Evolutionary conservation across 306 rosid species (phyloP), one percentile per base, ranked within the genome.

Genomic region (Medicago ruthenica): DNA sequence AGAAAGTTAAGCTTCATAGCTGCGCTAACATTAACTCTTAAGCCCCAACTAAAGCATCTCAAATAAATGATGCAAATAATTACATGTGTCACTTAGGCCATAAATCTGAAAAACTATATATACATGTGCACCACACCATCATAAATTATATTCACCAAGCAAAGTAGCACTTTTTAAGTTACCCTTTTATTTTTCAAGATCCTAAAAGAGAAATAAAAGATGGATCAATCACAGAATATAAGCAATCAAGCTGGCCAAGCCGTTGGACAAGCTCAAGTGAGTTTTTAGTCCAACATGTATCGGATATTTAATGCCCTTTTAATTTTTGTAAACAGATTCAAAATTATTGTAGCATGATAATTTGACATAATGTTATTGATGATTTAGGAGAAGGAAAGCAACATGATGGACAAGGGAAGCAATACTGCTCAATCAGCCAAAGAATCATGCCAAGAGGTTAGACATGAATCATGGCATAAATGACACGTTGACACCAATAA

Each of bases 171-270:
- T 72, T 34, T n/a, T 13, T 22, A 15, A 64, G 18, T 6, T 58
- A 48, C 9, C 5, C 31, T 67, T 2, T 72, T 20, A 9, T 7
- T 79, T 73, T 45, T 47, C 39, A 75, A 67, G 44, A 31, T 22
- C 3, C 37, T 6, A 63, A 8, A 73, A 73, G 3, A 51, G 31
- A 70, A 76, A 59, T 61, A 1, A 15, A 84, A 42, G n/a, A 86
- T 84, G 90, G 16, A 88, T 53, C 71, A 64, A 58, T 75, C 82
- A 31, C 77, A 88, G 15, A 70, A 68, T 8, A 1, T 36, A 5
- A 76, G 80, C 72, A 16, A 67, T 0, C 83, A 88, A 80, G 88
- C 87, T 11, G 87, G 86, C 54, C 82, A 80, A 75, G 81, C 77
- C 76, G 57, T 39, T 20, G 88, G 88, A 67, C 86, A 88, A 75